Base-by-base conservation (phyloP, 257 asterid genomes). In the Perilla frutescens region DNA sequence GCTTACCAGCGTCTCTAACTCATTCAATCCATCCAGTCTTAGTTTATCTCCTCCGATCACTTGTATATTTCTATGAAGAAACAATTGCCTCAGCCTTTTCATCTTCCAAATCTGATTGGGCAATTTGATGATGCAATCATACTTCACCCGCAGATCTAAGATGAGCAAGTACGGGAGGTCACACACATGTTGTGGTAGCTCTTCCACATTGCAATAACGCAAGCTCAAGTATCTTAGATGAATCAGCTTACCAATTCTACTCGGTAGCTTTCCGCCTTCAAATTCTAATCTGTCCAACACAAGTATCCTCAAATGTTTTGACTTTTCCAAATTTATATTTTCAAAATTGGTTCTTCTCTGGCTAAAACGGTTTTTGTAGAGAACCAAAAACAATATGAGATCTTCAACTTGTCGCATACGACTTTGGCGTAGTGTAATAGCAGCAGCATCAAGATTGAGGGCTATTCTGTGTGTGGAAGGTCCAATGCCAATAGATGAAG, bases 151-250 rank as follows among this genome's bases (percentile, higher is more conserved):
- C 12, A 60, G 8, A 6, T 36, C 66, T 36, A 60, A 13, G n/a
- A 47, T 60, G 0, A 34, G 66, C 66, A 60, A 3, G 66, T 34
- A 60, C 2, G 65, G 45, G 45, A 36, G 37, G 45, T 1, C 0
- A 11, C 65, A 36, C 13, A 36, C 65, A 13, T 4, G 9, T 20
- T 58, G 9, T 2, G 65, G 65, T 12, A 59, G 65, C 29, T 59
- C 45, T 36, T 8, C 0, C 45, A 34, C 45, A 36, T 10, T 6
- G 45, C 5, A n/a, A n/a, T n/a, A n/a, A n/a, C n/a, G 4, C 41
- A 59, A 59, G 37, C 65, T 59, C 47, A 59, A 59, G 65, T 59
- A 36, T 59, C 41, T 59, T 4, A 59, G 4, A 36, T 34, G 41
- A 26, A 59, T 6, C 1, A 32, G 65, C 3, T 59, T 59, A 59